phyloP scores from a whole-genome alignment of 2,329 filamentous ascomycete species.

The Verticillium klebahnii region DNA sequence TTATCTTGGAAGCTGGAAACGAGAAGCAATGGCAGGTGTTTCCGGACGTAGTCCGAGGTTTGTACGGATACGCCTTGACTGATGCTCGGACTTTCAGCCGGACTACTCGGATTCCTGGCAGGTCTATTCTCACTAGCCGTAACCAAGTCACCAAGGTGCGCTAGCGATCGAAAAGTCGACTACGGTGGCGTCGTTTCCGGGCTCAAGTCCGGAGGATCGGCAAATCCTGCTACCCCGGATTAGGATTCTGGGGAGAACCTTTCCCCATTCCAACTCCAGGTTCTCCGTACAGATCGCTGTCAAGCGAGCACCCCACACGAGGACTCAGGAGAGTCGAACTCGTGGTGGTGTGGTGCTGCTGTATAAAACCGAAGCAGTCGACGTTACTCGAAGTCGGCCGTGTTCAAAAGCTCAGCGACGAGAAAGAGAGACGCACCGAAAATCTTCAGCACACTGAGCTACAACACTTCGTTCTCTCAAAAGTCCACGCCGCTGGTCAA shows the following conservation, averaged over 20 bases:
- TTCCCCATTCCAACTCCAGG: neutral
- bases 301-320: neutral
- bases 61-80: no score
- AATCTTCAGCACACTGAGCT: no score
- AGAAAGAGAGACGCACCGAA: neutral
- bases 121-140: neutral
- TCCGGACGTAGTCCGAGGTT: neutral
- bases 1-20: neutral
- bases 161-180: neutral
- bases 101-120: neutral
- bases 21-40: neutral
- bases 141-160: neutral
- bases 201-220: neutral
- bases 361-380: neutral
- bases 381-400: neutral
- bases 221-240: neutral
- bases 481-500: neutral
- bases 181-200: neutral
- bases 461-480: neutral
- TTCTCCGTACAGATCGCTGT: neutral
- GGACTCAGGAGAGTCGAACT: neutral
- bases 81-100: neutral
- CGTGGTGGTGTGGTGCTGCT: neutral
- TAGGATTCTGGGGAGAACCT: neutral
- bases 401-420: neutral